Evolutionary conservation across 257 asterid genomes (phyloP).

Genomic region (Buddleja alternifolia): DNA sequence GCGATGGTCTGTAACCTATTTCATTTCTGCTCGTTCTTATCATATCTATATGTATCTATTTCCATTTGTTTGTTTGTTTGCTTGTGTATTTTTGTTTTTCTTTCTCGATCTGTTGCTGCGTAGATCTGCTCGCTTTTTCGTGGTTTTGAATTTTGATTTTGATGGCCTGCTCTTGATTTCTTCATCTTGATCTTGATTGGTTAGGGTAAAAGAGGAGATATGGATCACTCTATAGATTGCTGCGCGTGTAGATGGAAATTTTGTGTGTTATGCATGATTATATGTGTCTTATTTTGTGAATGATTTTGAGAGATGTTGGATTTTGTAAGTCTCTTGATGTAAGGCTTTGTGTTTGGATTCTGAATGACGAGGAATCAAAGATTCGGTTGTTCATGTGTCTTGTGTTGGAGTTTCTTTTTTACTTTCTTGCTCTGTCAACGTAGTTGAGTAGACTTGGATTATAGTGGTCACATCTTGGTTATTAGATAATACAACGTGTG

Average conservation of each 20-base stretch:
- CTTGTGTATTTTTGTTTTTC: not conserved
- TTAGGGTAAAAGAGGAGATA: conserved; percentile 20
- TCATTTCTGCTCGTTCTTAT: not conserved
- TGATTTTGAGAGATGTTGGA: conserved; percentile 6
- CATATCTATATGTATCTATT: not conserved
- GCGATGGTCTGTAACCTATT: conserved; percentile 46
- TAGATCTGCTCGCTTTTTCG: conserved; percentile 22
- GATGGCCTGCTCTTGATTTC: conserved; percentile 19
- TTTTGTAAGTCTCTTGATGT: conserved; percentile 2
- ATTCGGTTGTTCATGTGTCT: not conserved
- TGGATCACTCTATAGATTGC: conserved; percentile 27
- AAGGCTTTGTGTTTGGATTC: conserved; percentile 1
- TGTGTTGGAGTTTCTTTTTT: not conserved
- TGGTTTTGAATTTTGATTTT: not conserved
- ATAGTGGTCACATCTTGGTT: not conserved
- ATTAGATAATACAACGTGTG: too few species aligned
- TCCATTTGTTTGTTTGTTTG: not conserved
- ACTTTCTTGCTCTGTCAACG: not conserved
- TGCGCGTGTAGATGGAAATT: not conserved
- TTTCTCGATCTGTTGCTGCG: not conserved
- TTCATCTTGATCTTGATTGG: conserved; percentile 1
- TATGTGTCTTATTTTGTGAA: not conserved
- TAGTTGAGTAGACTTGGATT: not conserved
- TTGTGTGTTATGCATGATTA: conserved; percentile 8
- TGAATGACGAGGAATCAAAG: conserved; percentile 3